Evolutionary conservation across 805 yeast genomes (phyloP).

Genomic region (Millerozyma miso): DNA sequence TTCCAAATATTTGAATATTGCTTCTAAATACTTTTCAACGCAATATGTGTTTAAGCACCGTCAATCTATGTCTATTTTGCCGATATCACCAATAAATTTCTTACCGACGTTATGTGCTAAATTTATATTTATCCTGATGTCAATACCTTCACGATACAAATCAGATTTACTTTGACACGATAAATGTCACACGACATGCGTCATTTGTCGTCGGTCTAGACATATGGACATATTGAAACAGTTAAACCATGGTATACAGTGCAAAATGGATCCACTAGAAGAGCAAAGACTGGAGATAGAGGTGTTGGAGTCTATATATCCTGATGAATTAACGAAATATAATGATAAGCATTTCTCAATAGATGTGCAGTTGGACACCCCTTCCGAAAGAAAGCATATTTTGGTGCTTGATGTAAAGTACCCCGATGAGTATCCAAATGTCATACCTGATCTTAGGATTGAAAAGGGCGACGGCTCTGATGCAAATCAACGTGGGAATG

Average conservation of each 20-base stretch:
- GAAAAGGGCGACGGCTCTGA: slow-evolving; percentile 22
- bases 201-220: background rate
- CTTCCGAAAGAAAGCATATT: slow-evolving; percentile 53
- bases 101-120: background rate
- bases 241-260: background rate
- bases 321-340: slow-evolving; percentile 69
- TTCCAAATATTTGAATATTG: too few species aligned
- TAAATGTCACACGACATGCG: background rate
- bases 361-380: slow-evolving; percentile 62
- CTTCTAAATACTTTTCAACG: too few species aligned
- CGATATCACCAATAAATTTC: background rate
- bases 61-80: background rate
- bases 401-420: slow-evolving; percentile 60
- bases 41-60: background rate
- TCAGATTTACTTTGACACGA: background rate
- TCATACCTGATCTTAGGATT: slow-evolving; percentile 56
- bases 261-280: slow-evolving; percentile 67
- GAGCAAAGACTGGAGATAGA: slow-evolving; percentile 90
- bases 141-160: background rate
- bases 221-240: too few species aligned
- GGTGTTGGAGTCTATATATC: slow-evolving; percentile 85
- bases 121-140: background rate
- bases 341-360: slow-evolving; percentile 53
- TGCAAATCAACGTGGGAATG: slow-evolving; percentile 16
- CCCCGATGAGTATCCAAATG: slow-evolving; percentile 81